Base-by-base conservation (phyloP, 345 rosid genomes). In the Lenwebbia sp. region DNA sequence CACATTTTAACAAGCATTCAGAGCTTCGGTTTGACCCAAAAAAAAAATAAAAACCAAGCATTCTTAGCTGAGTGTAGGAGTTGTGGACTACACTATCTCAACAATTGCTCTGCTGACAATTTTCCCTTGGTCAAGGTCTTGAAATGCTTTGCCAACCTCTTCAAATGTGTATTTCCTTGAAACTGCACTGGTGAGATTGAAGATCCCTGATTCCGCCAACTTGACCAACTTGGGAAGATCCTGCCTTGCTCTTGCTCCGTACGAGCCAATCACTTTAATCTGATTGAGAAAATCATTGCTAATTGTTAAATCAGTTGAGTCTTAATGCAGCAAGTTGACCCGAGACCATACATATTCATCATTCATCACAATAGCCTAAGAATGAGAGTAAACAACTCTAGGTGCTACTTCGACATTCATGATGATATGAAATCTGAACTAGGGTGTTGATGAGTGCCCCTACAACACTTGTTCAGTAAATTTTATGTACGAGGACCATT, bases 171-270 rank as follows among this genome's bases (percentile, higher is more conserved):
- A 97, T 86, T 91, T 97, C 52, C 92, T 91, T 37, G 99, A 89
- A 86, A 97, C 98, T 23, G 99, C 97, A 33, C 87, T 87, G 60
- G 37, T 76, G 41, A 97, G 94, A 90, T 95, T 93, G 93, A 97
- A 97, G 23, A 95, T 89, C 30, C 99, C 99, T 19, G 98, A 86
- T 91, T 97, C 99, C 51, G 99, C 99, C 81, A 97, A 89, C 84
- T 90, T 97, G 37, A 97, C 96, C 87, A 95, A 56, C 88, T 96
- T 96, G 10, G 99, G 98, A 88, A 96, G 97, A 93, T 97, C 99
- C 89, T 96, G 97, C 89, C 99, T 94, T 60, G 99, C 96, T 85
- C 98, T 92, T 84, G 92, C 99, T 86, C 99, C 99, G 33, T 95
- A 97, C 1, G 99, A 97, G 0, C 99, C 99, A 30, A 97, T 94